Evolutionary conservation across 2,329 filamentous ascomycete genomes (phyloP).

Genomic region (Colletotrichum sp.): DNA sequence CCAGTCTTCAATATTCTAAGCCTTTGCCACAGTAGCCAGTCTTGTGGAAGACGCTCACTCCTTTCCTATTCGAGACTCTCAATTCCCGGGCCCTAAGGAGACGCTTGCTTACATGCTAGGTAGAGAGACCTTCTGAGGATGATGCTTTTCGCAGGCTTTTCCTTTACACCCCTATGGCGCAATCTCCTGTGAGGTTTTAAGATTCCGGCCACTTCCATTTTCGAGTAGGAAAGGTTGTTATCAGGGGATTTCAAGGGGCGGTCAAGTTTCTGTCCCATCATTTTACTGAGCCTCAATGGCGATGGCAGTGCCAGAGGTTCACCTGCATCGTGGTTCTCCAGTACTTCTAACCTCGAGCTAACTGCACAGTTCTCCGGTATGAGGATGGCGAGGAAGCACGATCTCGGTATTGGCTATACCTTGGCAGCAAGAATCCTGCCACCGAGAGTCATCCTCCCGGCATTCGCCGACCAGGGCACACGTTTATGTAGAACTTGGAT

Average conservation of each 20-base stretch:
- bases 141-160: rapidly evolving
- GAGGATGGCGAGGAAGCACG: no score
- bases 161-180: neutral
- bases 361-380: no score
- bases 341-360: neutral
- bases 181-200: no score
- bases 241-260: rapidly evolving
- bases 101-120: rapidly evolving
- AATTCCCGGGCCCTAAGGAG: neutral
- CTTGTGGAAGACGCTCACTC: neutral
- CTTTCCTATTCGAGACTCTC: neutral
- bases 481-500: neutral
- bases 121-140: neutral
- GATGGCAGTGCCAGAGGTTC: neutral
- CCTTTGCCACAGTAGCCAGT: neutral
- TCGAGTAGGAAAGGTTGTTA: neutral
- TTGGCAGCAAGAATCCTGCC: no score
- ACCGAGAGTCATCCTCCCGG: no score
- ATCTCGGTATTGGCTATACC: no score
- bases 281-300: neutral
- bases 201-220: no score
- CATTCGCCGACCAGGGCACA: neutral
- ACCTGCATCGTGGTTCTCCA: no score
- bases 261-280: neutral
- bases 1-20: rapidly evolving